These are phyloP conservation scores for Dactylis glomerata DNA, from an alignment of 176 grass and related monocot genomes.

Conservation along the genomic window DNA sequence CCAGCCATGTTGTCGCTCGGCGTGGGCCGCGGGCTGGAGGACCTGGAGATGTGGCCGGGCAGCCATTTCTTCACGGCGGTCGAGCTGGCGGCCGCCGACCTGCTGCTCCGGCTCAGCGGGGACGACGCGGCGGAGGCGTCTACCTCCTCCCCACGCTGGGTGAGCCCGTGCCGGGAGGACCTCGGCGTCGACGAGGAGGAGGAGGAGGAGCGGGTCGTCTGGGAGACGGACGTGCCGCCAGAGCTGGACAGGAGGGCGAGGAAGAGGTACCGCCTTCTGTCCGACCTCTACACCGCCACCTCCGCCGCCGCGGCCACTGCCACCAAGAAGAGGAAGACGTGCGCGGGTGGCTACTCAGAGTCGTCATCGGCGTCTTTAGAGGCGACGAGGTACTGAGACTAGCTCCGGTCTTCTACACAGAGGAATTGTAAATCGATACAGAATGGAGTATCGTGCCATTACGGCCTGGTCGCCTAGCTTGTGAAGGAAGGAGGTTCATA, in stretches of 20 bases:
- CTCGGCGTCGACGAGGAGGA: no score
- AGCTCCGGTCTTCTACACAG: no score
- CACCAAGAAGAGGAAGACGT: constrained; percentile 27
- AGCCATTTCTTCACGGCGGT: constrained; percentile 45
- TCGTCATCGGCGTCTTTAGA: no score
- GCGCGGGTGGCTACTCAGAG: no score
- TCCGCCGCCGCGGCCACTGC: not conserved
- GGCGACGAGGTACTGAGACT: no score
- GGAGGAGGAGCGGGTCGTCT: not conserved
- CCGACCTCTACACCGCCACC: constrained; percentile 48
- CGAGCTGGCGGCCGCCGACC: constrained; percentile 56
- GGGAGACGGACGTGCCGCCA: not conserved
- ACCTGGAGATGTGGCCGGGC: not conserved
- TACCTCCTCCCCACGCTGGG: constrained; percentile 32
- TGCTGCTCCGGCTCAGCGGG: constrained; percentile 60
- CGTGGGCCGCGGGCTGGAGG: not conserved
- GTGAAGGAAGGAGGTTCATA: no score
- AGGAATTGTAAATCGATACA: no score
- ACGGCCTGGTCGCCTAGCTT: no score
- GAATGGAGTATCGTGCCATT: no score
- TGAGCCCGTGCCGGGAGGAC: constrained; percentile 26
- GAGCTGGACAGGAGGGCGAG: constrained; percentile 34
- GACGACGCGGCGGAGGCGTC: not conserved
- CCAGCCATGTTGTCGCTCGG: not conserved
- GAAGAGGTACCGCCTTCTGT: constrained; percentile 44